These are phyloP conservation scores for Myxozyma lipomycoides DNA, from an alignment of 805 yeast genomes.

Conservation along the genomic window DNA sequence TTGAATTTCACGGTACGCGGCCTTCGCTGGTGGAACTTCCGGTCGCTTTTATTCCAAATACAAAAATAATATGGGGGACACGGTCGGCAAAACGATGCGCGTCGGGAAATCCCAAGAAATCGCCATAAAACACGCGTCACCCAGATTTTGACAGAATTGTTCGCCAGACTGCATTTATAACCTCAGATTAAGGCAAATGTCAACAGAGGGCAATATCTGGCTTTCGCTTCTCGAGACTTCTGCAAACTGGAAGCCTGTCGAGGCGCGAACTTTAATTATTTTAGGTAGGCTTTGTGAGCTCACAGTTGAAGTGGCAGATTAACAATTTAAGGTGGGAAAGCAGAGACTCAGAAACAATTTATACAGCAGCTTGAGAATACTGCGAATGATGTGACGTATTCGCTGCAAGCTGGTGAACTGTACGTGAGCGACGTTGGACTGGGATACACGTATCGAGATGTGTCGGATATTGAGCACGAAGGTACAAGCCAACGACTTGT, in stretches of 20 bases:
- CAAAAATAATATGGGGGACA: too few relatives aligned
- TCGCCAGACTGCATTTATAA: too few relatives aligned
- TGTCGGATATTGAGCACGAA: conserved; percentile 30
- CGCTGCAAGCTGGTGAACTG: conserved; percentile 3
- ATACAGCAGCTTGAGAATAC: conserved; percentile 11
- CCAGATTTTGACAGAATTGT: too few relatives aligned
- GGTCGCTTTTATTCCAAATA: not conserved
- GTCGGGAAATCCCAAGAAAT: too few relatives aligned
- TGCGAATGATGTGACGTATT: not conserved
- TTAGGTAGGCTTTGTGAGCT: conserved; percentile 15
- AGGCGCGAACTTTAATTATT: conserved; percentile 8
- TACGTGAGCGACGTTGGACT: conserved; percentile 28
- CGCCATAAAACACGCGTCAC: too few relatives aligned
- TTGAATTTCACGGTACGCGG: too few relatives aligned
- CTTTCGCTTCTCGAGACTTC: conserved; percentile 14
- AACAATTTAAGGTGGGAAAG: conserved; percentile 4
- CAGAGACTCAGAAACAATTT: conserved; percentile 10
- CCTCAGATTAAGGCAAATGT: too few relatives aligned
- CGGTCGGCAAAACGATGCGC: too few relatives aligned
- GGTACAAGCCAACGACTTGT: too few relatives aligned
- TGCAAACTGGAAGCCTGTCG: not conserved
- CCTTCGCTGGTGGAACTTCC: not conserved
- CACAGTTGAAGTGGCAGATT: not conserved
- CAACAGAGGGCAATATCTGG: conserved; percentile 12
- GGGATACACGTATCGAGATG: conserved; percentile 33